These are phyloP conservation scores for Aspergillus tanneri DNA, from an alignment of 2,329 filamentous ascomycete species.

Conservation along the genomic window DNA sequence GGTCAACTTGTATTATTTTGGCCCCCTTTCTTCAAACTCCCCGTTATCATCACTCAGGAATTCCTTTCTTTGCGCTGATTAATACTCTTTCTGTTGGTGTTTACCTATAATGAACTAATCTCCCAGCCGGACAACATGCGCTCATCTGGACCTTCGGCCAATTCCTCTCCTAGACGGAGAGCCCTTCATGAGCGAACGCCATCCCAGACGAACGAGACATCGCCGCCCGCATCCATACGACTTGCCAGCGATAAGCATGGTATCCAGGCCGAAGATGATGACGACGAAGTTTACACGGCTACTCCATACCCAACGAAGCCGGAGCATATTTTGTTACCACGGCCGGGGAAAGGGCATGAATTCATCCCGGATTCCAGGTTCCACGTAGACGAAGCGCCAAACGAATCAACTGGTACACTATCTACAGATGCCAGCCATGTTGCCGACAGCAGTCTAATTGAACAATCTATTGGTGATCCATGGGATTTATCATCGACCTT, in stretches of 20 bases:
- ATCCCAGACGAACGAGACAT: conserved; percentile 47
- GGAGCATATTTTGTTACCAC: conserved; percentile 46
- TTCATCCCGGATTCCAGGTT: conserved; percentile 33
- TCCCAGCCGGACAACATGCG: conserved; percentile 33
- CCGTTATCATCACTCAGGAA: conserved; percentile 4
- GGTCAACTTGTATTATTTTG: conserved; percentile 11
- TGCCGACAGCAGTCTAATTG: conserved; percentile 27
- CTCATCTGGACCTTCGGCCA: conserved; percentile 29
- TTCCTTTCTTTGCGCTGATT: conserved; percentile 7
- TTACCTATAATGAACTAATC: conserved; percentile 34
- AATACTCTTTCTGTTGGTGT: conserved; percentile 13
- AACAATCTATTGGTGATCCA: conserved; percentile 28
- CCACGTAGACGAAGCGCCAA: conserved; percentile 32
- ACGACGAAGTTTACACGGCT: conserved; percentile 41
- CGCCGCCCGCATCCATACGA: conserved; percentile 39
- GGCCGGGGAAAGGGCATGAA: conserved; percentile 40
- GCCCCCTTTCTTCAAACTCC: conserved; percentile 6
- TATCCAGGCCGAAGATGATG: conserved; percentile 35
- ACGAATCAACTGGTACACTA: conserved; percentile 29
- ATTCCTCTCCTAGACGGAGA: conserved; percentile 39
- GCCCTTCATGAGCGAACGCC: conserved; percentile 48
- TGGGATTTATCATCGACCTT: conserved; percentile 41
- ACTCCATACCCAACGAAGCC: conserved; percentile 51
- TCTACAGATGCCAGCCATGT: conserved; percentile 30
- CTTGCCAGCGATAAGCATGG: conserved; percentile 32